Percentiles rank a stretch among this genome's conserved stretches.
phyloP scores from a whole-genome alignment of 1,284 basidiomycete genomes.

The Wallemia hederae region DNA sequence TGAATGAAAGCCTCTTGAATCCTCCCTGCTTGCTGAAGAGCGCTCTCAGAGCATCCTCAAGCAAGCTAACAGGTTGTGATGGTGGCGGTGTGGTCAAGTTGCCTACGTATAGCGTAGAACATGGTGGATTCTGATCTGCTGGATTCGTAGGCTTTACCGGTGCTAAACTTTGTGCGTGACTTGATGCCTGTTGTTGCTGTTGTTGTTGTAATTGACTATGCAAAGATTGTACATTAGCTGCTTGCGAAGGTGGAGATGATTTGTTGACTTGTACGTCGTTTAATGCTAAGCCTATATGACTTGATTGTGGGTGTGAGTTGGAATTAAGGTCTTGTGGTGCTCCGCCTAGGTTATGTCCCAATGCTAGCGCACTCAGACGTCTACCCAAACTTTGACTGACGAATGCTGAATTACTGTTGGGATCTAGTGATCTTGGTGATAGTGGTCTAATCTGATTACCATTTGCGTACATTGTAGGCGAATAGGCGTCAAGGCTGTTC shows the following conservation, averaged over 20 bases:
- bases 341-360: not conserved
- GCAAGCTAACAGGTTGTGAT: conserved; percentile 34
- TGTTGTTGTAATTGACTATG: not conserved
- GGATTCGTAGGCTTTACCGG: conserved; percentile 20
- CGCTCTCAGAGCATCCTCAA: conserved; percentile 56
- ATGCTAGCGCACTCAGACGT: not conserved
- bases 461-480: not conserved
- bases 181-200: not conserved
- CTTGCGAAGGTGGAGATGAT: not conserved
- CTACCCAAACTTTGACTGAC: not conserved
- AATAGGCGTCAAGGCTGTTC: not conserved
- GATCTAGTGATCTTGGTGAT: not conserved
- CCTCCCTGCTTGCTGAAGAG: conserved; percentile 51
- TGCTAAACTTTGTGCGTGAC: not conserved
- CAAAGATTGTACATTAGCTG: not conserved
- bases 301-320: not conserved
- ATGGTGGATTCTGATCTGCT: conserved; percentile 44
- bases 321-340: not conserved
- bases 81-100: conserved; percentile 42
- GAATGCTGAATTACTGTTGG: not conserved
- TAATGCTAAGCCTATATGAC: not conserved
- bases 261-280: not conserved
- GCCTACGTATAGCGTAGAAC: conserved; percentile 64
- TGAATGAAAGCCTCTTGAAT: conserved; percentile 70
- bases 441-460: not conserved